Percentiles rank a stretch among this genome's conserved stretches.
These are phyloP conservation scores for Schizosaccharomyces versatilis DNA, from an alignment of 1,139 yeast species.

Conservation along the genomic window DNA sequence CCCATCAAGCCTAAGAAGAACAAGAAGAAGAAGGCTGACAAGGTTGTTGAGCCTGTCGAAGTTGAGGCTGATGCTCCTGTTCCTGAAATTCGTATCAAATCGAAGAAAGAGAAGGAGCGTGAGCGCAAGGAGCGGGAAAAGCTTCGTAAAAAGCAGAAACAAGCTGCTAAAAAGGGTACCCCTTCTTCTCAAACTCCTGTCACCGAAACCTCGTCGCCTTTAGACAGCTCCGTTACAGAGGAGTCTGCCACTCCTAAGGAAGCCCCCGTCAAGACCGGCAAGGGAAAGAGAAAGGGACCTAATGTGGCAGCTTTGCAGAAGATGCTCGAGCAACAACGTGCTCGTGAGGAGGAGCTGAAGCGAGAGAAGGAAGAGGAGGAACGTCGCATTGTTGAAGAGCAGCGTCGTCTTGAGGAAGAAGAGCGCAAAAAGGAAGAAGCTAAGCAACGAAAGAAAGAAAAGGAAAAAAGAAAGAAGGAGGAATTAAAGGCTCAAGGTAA, in stretches of 20 bases:
- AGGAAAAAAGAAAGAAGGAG: conserved; percentile 56
- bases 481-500: conserved; percentile 88
- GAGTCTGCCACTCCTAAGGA: conserved; percentile 14
- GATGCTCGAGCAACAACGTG: conserved; percentile 53
- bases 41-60: conserved; percentile 15
- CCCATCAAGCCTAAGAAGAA: conserved; percentile 10
- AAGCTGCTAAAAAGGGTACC: conserved; percentile 18
- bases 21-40: conserved; percentile 8
- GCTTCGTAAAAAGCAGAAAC: conserved; percentile 35
- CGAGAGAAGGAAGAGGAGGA: conserved; percentile 31
- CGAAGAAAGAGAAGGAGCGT: conserved; percentile 91
- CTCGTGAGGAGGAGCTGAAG: conserved; percentile 35
- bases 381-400: conserved; percentile 47
- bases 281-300: conserved; percentile 8
- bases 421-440: conserved; percentile 49
- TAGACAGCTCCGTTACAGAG: conserved; percentile 27
- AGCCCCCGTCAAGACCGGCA: conserved; percentile 20
- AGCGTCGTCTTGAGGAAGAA: conserved; percentile 29
- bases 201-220: conserved; percentile 11
- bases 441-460: conserved; percentile 47
- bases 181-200: conserved; percentile 4
- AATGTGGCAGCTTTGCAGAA: conserved; percentile 31
- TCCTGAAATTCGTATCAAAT: conserved; percentile 47
- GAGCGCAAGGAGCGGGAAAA: conserved; percentile 95
- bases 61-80: conserved; percentile 14